Conservation (phyloP, 169 alveolate genomes). For the Toxoplasma gondii region DNA sequence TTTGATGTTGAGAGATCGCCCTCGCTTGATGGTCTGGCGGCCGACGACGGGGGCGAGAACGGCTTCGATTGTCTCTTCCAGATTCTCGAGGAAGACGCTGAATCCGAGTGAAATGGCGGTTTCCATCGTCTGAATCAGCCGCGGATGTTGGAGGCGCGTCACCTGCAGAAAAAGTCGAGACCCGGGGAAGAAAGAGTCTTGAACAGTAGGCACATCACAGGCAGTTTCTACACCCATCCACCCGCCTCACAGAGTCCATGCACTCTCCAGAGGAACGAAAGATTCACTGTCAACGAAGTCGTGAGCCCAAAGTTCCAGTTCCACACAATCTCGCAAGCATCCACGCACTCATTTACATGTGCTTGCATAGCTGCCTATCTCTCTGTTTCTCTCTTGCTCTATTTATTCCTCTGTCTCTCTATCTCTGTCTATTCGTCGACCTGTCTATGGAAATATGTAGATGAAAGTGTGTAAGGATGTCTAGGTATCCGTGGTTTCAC, state of each 20-base stretch:
- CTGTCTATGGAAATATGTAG: too few relatives aligned
- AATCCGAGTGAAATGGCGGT: slow-evolving; percentile 87
- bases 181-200: neutral
- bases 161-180: slow-evolving; percentile 71
- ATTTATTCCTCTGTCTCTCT: too few relatives aligned
- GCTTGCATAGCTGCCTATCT: neutral
- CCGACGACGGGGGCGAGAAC: slow-evolving; percentile 93
- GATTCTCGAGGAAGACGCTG: slow-evolving; percentile 93
- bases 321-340: neutral
- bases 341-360: neutral
- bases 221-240: too few relatives aligned
- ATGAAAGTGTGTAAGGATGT: too few relatives aligned
- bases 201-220: neutral
- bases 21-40: slow-evolving; percentile 91
- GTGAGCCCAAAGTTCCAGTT: too few relatives aligned
- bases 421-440: too few relatives aligned
- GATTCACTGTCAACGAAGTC: too few relatives aligned
- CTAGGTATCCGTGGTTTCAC: too few relatives aligned
- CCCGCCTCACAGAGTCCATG: too few relatives aligned
- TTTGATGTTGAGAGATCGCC: slow-evolving; percentile 80
- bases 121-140: slow-evolving; percentile 82
- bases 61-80: slow-evolving; percentile 94
- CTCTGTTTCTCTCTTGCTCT: neutral
- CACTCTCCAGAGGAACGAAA: too few relatives aligned
- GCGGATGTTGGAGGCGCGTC: slow-evolving; percentile 78